Base-by-base conservation (phyloP, 2,329 filamentous ascomycete genomes). In the Talaromyces sp. region DNA sequence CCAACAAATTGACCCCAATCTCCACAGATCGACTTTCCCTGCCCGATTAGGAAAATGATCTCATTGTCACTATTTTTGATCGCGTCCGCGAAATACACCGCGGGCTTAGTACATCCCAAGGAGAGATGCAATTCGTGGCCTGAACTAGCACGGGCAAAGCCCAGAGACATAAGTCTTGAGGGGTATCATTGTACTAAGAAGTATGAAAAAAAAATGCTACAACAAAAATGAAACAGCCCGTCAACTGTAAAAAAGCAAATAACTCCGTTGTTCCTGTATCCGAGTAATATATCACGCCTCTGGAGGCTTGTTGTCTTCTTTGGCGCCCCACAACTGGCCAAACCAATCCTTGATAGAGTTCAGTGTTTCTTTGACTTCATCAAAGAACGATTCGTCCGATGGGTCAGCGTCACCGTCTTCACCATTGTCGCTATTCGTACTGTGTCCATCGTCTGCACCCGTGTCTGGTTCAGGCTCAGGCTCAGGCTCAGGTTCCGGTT, bases 341-440 rank as follows among this genome's bases (percentile, higher is more conserved):
- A 60, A 49, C 61, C 61, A 63, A n/a, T 63, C 58, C 52, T 63
- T 63, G 44, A 63, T 47, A 13, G 61, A 63, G 22, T 25, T 36
- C 8, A 60, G 15, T 4, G 61, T 63, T 8, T 63, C 54, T 28
- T 60, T 63, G 53, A 63, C 33, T n/a, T 51, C 55, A 9, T 63
- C 61, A 25, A 47, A 63, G 2, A 63, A 60, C n/a, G 61, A 60
- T 13, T 60, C 30, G 7, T 55, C 25, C 5, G 58, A 57, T 8
- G 57, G 57, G 7, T 47, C 36, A n/a, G 44, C 8, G 1, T 55
- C 57, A 36, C 52, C 61, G 7, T 27, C 42, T n/a, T 33, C 17
- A 7, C 52, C 32, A 6, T 58, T 52, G 2, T 9, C 56, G 28
- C 42, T 36, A 1, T 58, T 27, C 27, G 49, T 30, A 30, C 13